Base-by-base conservation (phyloP, 768 basidiomycete genomes). In the Kwoniella sp. region DNA sequence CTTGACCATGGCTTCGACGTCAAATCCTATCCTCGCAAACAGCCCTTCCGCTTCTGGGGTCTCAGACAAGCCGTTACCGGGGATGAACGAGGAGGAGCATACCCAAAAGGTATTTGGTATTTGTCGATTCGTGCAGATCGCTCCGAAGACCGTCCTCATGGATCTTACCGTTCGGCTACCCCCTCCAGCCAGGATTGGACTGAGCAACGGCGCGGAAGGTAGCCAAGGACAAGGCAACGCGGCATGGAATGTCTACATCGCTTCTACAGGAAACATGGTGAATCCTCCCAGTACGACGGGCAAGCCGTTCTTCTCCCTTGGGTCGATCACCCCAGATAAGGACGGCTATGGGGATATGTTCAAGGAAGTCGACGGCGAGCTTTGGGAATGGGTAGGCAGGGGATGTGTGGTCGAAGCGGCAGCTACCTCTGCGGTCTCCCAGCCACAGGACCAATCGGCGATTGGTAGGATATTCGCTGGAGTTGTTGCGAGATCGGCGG, bases 61-160 rank as follows among this genome's bases (percentile, higher is more conserved):
- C 11, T 28, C 51, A 3, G 46, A 44, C 4, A 33, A 25, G 26
- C 22, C 23, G 17, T 42, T 69, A 32, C 67, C 65, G 20, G 59
- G 65, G 14, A 56, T 60, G 59, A 63, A 63, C 32, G 56, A 62
- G 43, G 59, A 58, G 28, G 69, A 71, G 36, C 58, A 58, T 49
- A 53, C 67, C 11, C 73, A 74, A 52, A 70, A 74, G 53, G 73
- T 74, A 10, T 70, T 70, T 54, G 73, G 73, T 12, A 71, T 74
- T 26, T 68, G 67, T 34, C 64, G 73, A 15, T 63, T 74, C 38
- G 68, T 74, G 7, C 73, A 74, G 33, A 70, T 74, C 23, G 65
- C 65, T 0, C 70, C 73, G 3, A 55, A 60, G 23, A 57, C 62
- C 5, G 53, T 67, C 20, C 56, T 74, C 9, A 63, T 74, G 62